Evolutionary conservation across 176 grass and related monocot genomes (phyloP).

Genomic region (Ampelocalamus luodianensis): DNA sequence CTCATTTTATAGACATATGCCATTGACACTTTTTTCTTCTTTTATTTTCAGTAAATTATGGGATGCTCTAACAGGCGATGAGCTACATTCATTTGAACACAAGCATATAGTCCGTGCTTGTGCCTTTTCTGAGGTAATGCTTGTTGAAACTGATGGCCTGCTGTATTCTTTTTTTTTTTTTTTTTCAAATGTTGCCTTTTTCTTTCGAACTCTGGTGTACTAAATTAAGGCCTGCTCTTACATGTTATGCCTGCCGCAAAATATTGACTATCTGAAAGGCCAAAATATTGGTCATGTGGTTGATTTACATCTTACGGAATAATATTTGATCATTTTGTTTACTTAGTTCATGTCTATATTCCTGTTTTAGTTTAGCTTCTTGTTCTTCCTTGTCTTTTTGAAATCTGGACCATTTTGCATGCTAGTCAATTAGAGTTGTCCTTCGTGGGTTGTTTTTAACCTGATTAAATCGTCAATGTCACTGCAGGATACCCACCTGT

Average conservation of each 20-base stretch:
- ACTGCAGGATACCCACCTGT: conserved; percentile 75
- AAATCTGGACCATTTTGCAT: neutral
- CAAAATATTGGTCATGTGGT: conserved; percentile 8
- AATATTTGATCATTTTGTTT: no score
- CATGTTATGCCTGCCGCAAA: neutral
- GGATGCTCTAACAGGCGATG: conserved; percentile 87
- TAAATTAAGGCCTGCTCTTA: conserved; percentile 2
- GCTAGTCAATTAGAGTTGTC: neutral
- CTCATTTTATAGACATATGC: neutral
- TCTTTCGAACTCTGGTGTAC: neutral
- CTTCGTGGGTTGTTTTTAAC: neutral
- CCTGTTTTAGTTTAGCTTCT: no score
- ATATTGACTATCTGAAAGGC: neutral
- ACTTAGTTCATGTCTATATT: no score
- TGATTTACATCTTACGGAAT: no score
- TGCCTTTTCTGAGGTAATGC: conserved; percentile 59
- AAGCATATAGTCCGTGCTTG: conserved; percentile 81
- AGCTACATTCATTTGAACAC: conserved; percentile 93
- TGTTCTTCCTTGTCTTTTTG: neutral
- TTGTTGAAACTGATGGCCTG: conserved; percentile 13
- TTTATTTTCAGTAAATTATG: conserved; percentile 79
- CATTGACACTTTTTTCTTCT: conserved; percentile 13
- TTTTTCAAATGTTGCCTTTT: neutral
- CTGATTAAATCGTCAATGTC: conserved; percentile 5
- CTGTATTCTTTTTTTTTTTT: neutral